These are phyloP conservation scores for Malassezia arunalokei DNA, from an alignment of 1,284 basidiomycete species.

Conservation along the genomic window DNA sequence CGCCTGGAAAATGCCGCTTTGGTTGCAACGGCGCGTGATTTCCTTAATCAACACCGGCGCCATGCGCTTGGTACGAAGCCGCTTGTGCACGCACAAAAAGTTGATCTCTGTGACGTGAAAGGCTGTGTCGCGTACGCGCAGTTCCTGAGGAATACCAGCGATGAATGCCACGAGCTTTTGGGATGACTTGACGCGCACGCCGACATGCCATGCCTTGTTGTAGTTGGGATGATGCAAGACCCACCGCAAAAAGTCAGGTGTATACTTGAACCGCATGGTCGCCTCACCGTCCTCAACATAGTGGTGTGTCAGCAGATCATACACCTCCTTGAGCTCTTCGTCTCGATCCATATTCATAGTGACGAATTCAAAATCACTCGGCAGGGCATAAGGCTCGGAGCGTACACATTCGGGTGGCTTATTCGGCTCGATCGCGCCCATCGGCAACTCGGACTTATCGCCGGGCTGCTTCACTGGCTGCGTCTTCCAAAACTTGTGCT, in stretches of 20 bases:
- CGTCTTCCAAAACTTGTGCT: constrained; percentile 46
- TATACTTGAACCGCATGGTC: constrained; percentile 90
- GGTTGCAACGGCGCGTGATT: constrained; percentile 81
- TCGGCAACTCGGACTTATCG: constrained; percentile 42
- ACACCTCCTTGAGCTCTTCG: constrained; percentile 71
- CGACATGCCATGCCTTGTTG: constrained; percentile 84
- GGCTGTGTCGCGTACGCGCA: constrained; percentile 31
- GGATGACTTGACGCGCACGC: constrained; percentile 73
- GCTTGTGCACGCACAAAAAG: constrained; percentile 96
- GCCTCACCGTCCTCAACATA: constrained; percentile 97
- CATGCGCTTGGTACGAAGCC: constrained; percentile 83
- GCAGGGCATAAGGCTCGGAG: constrained; percentile 74
- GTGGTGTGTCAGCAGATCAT: constrained; percentile 78
- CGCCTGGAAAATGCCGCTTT: constrained; percentile 86
- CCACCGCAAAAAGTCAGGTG: constrained; percentile 88
- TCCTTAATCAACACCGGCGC: constrained; percentile 97
- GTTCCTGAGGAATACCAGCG: constrained; percentile 64
- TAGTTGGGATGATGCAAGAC: constrained; percentile 89
- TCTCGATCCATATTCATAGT: constrained; percentile 67
- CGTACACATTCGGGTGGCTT: constrained; percentile 66
- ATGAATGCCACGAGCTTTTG: constrained; percentile 91
- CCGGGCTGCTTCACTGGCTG: constrained; percentile 75
- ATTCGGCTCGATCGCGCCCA: constrained; percentile 79
- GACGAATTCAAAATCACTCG: constrained; percentile 87
- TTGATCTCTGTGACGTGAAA: constrained; percentile 66